Base-by-base conservation (phyloP, 306 rosid genomes). In the Crataegus laevigata region DNA sequence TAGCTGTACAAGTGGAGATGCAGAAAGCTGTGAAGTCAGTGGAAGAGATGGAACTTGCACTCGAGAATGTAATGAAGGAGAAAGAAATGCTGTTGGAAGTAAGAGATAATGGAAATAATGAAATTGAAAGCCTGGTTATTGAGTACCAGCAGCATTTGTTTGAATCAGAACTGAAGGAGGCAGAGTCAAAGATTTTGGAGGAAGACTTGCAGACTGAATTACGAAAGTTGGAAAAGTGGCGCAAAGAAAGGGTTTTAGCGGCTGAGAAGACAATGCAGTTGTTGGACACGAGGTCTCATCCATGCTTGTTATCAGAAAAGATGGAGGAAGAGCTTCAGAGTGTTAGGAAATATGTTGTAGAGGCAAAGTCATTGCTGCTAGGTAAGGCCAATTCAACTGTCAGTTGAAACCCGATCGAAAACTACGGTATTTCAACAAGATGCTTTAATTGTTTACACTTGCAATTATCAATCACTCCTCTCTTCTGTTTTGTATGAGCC, bases 311-410 rank as follows among this genome's bases (percentile, higher is more conserved):
- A 63, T 83, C 80, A 2, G 93, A 84, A 72, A 85, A 89, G 82
- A 75, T 91, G 47, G 84, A 85, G 62, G 87, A 81, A 76, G 90
- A 88, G 58, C 77, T 94, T 66, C 86, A 77, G 57, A 78, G 79
- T 68, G 73, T 89, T 40, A 80, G 85, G 29, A 75, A 83, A 58
- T 83, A 82, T 2, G 83, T 94, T 73, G 18, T 81, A 59, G 96
- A 89, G 83, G 91, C 96, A 75, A 90, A 76, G 66, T 67, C 75
- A 59, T 82, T 90, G 82, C 81, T 88, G 85, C 79, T 88, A 68
- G 84, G 78, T 14, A 77, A 78, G 47, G 88, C 32, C 4, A 32
- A 19, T 76, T 83, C 82, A 79, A 79, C 47, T 74, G 82, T 82
- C 84, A 42, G 79, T 80, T 82, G 66, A 62, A 84, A 55, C 29